phyloP scores from a whole-genome alignment of 257 asterid species.

The Solanum commersonii region DNA sequence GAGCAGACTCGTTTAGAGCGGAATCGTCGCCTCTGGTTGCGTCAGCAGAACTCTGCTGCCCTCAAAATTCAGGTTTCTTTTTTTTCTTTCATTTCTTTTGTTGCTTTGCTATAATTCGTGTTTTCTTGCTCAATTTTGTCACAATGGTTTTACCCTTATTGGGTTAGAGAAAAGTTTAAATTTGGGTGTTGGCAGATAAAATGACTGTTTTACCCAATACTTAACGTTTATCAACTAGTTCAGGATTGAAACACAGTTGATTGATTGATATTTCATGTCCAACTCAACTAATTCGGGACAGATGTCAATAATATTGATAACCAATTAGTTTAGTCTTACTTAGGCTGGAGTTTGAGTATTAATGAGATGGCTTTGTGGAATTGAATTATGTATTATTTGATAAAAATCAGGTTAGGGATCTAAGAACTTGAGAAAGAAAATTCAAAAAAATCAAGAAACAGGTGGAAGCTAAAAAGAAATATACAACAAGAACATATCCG shows the following conservation, averaged over 20 bases:
- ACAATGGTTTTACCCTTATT: not conserved
- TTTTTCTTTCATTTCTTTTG: not conserved
- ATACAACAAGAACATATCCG: not conserved
- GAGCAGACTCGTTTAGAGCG: constrained; percentile 88
- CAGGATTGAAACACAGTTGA: not conserved
- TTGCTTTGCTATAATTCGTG: not conserved
- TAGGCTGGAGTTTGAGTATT: not conserved
- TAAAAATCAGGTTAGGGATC: not conserved
- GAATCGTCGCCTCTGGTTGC: constrained; percentile 56
- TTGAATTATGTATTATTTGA: not conserved
- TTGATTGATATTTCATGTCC: not conserved
- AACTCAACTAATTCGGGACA: not conserved
- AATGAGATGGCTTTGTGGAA: not conserved
- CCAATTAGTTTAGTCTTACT: not conserved
- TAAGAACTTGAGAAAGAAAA: not conserved
- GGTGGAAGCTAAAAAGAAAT: not conserved
- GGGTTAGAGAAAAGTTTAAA: not conserved
- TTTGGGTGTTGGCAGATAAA: not conserved
- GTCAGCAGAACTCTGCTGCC: constrained; percentile 86
- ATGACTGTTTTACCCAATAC: not conserved
- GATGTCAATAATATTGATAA: not conserved
- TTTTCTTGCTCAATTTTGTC: not conserved
- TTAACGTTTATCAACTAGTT: not conserved
- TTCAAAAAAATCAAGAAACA: not conserved
- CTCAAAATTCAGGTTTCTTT: constrained; percentile 60